Evolutionary conservation across 805 yeast species (phyloP).

Genomic region (Yarrowia sp.): DNA sequence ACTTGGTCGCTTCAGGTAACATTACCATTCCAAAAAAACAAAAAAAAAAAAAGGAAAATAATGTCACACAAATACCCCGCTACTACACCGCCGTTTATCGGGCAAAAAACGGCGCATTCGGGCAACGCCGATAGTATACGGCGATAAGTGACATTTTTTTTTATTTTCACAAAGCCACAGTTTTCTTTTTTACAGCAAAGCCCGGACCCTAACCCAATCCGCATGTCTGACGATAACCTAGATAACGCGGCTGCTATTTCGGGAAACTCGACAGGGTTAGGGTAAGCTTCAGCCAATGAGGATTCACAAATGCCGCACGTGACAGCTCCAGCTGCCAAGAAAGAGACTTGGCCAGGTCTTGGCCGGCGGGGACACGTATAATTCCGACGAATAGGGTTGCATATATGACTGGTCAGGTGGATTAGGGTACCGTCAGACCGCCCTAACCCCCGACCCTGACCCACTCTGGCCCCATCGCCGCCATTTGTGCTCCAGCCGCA

Average conservation of each 20-base stretch:
- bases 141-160: too few relatives aligned
- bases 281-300: background rate
- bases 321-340: constrained; percentile 2
- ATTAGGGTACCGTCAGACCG: background rate
- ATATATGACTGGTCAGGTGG: too few relatives aligned
- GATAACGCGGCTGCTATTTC: background rate
- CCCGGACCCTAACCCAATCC: background rate
- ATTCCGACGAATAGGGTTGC: too few relatives aligned
- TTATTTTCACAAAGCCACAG: too few relatives aligned
- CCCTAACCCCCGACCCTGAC: background rate
- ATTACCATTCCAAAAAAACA: background rate
- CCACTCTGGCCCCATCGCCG: too few relatives aligned
- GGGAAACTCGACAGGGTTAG: background rate
- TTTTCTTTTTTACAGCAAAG: background rate
- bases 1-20: background rate
- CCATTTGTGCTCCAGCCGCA: background rate
- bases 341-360: background rate
- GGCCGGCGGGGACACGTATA: constrained; percentile 2
- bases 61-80: background rate
- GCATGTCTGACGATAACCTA: constrained; percentile 10
- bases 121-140: too few relatives aligned
- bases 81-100: background rate
- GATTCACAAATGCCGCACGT: background rate
- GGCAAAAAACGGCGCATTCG: too few relatives aligned
- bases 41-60: background rate